Conservation (phyloP, 177 flowering plant genomes). For the Vitis hybrid region DNA sequence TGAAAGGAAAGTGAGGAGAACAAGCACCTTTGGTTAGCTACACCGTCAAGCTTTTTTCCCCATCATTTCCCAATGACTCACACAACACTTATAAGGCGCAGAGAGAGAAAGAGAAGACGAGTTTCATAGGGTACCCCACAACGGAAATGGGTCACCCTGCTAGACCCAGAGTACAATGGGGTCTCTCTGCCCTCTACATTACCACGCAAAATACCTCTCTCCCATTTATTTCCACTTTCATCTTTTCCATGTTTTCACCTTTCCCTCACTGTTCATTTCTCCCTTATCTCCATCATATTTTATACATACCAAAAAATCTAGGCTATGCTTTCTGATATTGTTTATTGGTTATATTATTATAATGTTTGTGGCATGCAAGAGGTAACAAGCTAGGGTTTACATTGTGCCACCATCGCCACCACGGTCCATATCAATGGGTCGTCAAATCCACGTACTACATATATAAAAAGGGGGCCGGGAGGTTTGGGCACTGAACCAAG, state of each 20-base stretch:
- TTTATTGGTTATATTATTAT: too few species aligned
- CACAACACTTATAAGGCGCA: slow-evolving; percentile 10
- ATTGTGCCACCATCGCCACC: too few species aligned
- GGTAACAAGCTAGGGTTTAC: too few species aligned
- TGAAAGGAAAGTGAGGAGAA: slow-evolving; percentile 1
- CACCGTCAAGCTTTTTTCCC: not conserved
- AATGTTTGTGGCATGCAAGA: too few species aligned
- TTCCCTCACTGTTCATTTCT: slow-evolving; percentile 21
- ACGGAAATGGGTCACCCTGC: slow-evolving; percentile 29
- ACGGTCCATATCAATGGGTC: too few species aligned
- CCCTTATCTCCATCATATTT: not conserved
- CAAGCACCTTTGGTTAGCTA: not conserved
- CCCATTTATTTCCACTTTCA: slow-evolving; percentile 7
- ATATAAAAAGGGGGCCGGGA: too few species aligned
- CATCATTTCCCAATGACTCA: slow-evolving; percentile 19
- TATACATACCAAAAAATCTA: not conserved
- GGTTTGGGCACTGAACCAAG: too few species aligned
- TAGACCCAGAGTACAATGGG: slow-evolving; percentile 16
- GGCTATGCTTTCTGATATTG: not conserved
- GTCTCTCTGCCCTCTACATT: slow-evolving; percentile 8
- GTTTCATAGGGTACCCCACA: slow-evolving; percentile 12
- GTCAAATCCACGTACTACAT: too few species aligned
- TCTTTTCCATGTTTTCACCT: slow-evolving; percentile 16
- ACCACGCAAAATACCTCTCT: slow-evolving; percentile 15
- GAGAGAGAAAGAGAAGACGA: slow-evolving; percentile 1